Conservation (phyloP, 495 filamentous ascomycete species). For the Neurospora sp. region DNA sequence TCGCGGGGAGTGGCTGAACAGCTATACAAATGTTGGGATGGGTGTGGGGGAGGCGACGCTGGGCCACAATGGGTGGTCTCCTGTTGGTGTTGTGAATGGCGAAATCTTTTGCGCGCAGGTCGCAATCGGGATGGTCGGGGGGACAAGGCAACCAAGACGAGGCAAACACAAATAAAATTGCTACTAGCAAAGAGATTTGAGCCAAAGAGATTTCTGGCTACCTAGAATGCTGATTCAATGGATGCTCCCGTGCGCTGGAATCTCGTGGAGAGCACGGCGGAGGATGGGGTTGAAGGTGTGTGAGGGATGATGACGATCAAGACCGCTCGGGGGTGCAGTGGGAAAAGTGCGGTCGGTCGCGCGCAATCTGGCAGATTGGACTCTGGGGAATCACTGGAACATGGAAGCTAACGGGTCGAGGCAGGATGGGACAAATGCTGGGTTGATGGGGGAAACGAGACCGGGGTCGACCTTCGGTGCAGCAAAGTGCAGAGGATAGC, state of each 20-base stretch:
- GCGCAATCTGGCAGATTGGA: not conserved
- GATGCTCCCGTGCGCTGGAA: not conserved
- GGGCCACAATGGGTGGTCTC: not conserved
- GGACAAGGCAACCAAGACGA: not conserved
- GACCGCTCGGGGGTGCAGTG: not conserved
- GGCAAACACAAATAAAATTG: not conserved
- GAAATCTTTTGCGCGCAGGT: constrained; percentile 25
- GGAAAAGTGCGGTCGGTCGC: not conserved
- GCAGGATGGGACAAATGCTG: constrained; percentile 9
- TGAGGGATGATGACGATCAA: not conserved
- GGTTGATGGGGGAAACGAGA: constrained; percentile 14
- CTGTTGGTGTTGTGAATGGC: constrained; percentile 3
- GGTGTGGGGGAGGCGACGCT: not conserved
- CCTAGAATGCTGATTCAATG: not conserved
- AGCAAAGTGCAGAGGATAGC: constrained; percentile 4
- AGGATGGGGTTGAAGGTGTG: not conserved
- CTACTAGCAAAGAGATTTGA: not conserved
- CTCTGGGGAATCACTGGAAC: not conserved
- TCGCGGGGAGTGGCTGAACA: not conserved
- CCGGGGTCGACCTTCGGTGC: constrained; percentile 10
- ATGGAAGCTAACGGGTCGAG: not conserved
- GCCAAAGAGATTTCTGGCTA: not conserved
- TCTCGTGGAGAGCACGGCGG: not conserved
- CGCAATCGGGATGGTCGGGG: constrained; percentile 1
- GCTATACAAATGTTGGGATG: not conserved